Conservation (phyloP, 345 rosid genomes). For the Rubroshorea leprosula region DNA sequence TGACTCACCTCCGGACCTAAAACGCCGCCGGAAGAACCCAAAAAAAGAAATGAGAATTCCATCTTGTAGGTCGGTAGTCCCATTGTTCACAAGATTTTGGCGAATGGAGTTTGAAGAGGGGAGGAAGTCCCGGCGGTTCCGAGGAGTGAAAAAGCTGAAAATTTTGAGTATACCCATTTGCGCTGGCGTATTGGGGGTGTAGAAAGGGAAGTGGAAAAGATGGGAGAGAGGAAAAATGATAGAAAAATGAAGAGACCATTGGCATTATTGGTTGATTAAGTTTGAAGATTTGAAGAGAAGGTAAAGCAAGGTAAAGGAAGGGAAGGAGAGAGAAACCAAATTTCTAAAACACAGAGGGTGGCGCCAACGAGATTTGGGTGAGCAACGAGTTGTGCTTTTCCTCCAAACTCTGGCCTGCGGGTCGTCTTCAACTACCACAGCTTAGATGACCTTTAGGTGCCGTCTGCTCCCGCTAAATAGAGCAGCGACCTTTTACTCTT, state of each 20-base stretch:
- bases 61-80: neutral
- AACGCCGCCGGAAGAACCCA: slow-evolving; percentile 23
- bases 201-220: neutral
- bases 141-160: slow-evolving; percentile 24
- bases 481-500: neutral
- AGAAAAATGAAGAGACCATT: too few relatives aligned
- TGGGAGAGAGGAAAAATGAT: neutral
- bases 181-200: neutral
- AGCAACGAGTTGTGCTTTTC: too few relatives aligned
- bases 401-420: neutral
- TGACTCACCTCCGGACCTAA: slow-evolving; percentile 34
- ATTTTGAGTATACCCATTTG: slow-evolving; percentile 36
- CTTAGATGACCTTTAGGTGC: slow-evolving; percentile 52
- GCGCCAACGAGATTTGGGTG: too few relatives aligned
- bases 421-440: slow-evolving; percentile 39
- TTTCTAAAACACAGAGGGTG: too few relatives aligned
- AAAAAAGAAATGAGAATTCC: slow-evolving; percentile 18
- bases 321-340: too few relatives aligned
- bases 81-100: slow-evolving; percentile 25
- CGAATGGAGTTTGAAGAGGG: slow-evolving; percentile 18
- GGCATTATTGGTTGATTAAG: neutral
- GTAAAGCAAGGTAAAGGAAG: slow-evolving; percentile 18
- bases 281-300: slow-evolving; percentile 34
- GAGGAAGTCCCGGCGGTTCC: slow-evolving; percentile 10
- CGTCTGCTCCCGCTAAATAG: neutral